These are phyloP conservation scores for Oryza brachyantha DNA, from an alignment of 176 grass and related monocot genomes.

Conservation along the genomic window DNA sequence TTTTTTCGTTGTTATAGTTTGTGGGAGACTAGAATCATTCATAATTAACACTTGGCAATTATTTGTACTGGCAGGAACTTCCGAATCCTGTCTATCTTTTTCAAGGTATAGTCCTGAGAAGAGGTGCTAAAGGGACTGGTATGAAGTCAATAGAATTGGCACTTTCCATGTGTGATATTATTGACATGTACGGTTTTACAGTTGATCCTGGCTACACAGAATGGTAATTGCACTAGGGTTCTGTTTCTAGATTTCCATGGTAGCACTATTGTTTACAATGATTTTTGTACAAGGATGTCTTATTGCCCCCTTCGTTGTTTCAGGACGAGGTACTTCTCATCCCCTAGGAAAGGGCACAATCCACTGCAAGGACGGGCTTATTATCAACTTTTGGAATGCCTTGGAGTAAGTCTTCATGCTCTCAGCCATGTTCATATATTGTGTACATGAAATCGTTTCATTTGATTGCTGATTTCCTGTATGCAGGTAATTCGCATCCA, in stretches of 20 bases:
- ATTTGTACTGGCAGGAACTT: constrained; percentile 65
- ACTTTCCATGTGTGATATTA: constrained; percentile 93
- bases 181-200: constrained; percentile 93
- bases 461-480: constrained; percentile 1
- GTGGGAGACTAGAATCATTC: constrained; percentile 6
- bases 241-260: constrained; percentile 10
- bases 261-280: background rate
- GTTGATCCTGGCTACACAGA: constrained; percentile 97
- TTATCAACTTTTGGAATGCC: constrained; percentile 98
- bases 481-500: constrained; percentile 81
- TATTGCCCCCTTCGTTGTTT: constrained; percentile 36
- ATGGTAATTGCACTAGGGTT: constrained; percentile 51
- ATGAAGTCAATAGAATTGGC: constrained; percentile 98
- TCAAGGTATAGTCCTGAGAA: constrained; percentile 94
- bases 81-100: constrained; percentile 96
- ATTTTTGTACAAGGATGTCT: constrained; percentile 17
- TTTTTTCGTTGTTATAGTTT: background rate
- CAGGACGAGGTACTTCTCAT: constrained; percentile 92
- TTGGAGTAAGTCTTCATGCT: constrained; percentile 61
- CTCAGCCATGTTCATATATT: background rate
- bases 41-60: constrained; percentile 26
- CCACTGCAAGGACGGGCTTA: constrained; percentile 94
- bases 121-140: constrained; percentile 96
- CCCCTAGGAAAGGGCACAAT: constrained; percentile 88
- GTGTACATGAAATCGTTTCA: background rate